Evolutionary conservation across 345 rosid genomes (phyloP), one percentile per base, ranked within the genome.

Genomic region (Syzygium jambos): DNA sequence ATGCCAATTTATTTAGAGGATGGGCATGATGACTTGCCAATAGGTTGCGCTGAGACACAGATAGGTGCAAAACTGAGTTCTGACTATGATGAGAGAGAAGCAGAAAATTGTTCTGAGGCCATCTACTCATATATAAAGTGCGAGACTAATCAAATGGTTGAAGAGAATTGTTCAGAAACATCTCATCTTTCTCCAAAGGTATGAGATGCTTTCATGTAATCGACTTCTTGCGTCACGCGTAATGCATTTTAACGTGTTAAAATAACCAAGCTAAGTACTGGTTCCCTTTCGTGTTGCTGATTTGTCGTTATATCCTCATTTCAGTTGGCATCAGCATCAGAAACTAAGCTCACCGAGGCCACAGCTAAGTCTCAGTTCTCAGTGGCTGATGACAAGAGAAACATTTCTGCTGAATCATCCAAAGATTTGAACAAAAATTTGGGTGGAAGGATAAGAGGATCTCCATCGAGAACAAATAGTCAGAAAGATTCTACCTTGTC

Each of bases 141-240:
- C 51, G 11, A 78, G 49, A 61, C 54, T 27, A n/a, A 29, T 65
- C 38, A 87, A 56, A 65, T 52, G 80, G 46, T 73, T 34, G 80
- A 73, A 22, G 52, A 84, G 61, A 22, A 85, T 43, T 77, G 85
- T 61, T 86, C 87, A n/a, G 87, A 86, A 49, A 78, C 34, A 82
- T 43, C 1, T 82, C 87, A 86, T 85, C 87, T 73, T 73, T 89
- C 93, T 87, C 88, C 90, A 13, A 89, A 91, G 95, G 96, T 92
- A n/a, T 19, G 52, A 25, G 15, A 63, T 85, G 57, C 52, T 38
- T 82, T 57, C 49, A 34, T 34, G 80, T 22, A 89, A 46, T 84
- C 29, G 88, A 30, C 41, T 34, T 68, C 78, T 34, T 52, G 27
- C 61, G 2, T 84, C 43, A 30, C 7, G 61, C 23, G 14, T 19